These are phyloP conservation scores for Chrysanthemum makinoi DNA, from an alignment of 129 eudicot genomes.

Conservation along the genomic window DNA sequence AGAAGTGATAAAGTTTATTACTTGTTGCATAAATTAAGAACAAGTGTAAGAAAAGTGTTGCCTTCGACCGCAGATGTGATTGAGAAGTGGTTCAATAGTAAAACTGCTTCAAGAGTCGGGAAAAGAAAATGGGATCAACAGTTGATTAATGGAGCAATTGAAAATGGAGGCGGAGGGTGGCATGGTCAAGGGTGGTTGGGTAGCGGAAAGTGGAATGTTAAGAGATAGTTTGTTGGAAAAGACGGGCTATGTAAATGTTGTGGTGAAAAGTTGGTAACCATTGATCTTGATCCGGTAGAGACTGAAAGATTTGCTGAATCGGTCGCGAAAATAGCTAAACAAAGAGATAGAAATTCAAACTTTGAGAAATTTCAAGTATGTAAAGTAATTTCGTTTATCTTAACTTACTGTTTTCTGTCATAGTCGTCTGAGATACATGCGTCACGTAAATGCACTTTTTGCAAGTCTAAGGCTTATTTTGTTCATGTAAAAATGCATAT, in stretches of 20 bases:
- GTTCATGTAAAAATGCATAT: conserved; percentile 5
- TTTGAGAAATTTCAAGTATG: conserved; percentile 91
- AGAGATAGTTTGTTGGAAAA: conserved; percentile 48
- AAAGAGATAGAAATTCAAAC: conserved; percentile 60
- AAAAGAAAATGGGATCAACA: conserved; percentile 70
- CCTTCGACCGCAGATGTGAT: conserved; percentile 63
- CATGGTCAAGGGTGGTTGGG: conserved; percentile 95
- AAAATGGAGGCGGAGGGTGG: conserved; percentile 90
- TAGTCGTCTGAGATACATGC: background rate
- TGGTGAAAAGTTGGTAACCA: conserved; percentile 70
- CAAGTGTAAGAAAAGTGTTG: conserved; percentile 64
- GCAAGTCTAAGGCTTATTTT: background rate
- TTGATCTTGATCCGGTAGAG: conserved; percentile 87
- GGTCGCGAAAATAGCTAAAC: conserved; percentile 67
- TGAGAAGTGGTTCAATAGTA: conserved; percentile 72
- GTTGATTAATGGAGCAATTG: conserved; percentile 38
- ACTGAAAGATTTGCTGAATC: conserved; percentile 84
- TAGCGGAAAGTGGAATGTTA: conserved; percentile 69
- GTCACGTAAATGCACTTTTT: background rate
- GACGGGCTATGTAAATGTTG: conserved; percentile 76
- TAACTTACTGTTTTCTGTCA: background rate
- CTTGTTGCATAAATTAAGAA: conserved; percentile 76
- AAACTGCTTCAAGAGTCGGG: conserved; percentile 60
- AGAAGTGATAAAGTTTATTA: conserved; percentile 72
- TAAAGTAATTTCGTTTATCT: background rate